These are phyloP conservation scores for Immersiella caudata DNA, from an alignment of 495 filamentous ascomycete genomes.

Conservation along the genomic window DNA sequence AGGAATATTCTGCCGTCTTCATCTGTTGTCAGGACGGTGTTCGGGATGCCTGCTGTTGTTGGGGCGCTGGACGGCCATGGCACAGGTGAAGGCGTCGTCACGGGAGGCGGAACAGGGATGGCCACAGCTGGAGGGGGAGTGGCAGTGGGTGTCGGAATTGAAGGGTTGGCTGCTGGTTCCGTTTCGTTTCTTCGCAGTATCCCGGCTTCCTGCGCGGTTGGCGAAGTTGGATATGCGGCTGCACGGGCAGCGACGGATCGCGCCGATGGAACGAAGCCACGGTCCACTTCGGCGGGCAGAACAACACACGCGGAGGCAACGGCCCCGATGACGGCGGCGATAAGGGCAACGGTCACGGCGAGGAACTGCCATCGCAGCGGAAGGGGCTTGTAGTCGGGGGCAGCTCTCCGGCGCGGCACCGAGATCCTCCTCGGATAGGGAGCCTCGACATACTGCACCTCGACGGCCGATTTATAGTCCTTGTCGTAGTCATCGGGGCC, in stretches of 20 bases:
- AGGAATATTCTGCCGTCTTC: background rate
- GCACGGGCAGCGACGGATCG: background rate
- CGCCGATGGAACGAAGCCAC: constrained; percentile 14
- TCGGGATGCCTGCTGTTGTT: background rate
- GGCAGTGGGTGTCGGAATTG: background rate
- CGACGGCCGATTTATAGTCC: background rate
- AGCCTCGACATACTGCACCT: background rate
- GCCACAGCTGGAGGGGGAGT: background rate
- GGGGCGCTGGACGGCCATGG: background rate
- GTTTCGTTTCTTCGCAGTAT: background rate
- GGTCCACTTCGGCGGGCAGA: constrained; percentile 31
- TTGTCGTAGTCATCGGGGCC: background rate
- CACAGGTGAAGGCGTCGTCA: background rate
- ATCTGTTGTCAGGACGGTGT: background rate
- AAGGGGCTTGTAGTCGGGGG: constrained; percentile 37
- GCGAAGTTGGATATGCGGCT: background rate
- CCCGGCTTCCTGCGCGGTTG: background rate
- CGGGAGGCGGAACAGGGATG: background rate
- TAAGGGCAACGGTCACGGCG: constrained; percentile 20
- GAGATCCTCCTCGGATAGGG: background rate
- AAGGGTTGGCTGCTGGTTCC: background rate
- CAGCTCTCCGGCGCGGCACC: constrained; percentile 6
- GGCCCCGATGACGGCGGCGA: constrained; percentile 29
- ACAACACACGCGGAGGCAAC: constrained; percentile 31
- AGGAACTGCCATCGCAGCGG: constrained; percentile 43